Conservation (phyloP, 1,284 basidiomycete species). For the Agaricales sp. region DNA sequence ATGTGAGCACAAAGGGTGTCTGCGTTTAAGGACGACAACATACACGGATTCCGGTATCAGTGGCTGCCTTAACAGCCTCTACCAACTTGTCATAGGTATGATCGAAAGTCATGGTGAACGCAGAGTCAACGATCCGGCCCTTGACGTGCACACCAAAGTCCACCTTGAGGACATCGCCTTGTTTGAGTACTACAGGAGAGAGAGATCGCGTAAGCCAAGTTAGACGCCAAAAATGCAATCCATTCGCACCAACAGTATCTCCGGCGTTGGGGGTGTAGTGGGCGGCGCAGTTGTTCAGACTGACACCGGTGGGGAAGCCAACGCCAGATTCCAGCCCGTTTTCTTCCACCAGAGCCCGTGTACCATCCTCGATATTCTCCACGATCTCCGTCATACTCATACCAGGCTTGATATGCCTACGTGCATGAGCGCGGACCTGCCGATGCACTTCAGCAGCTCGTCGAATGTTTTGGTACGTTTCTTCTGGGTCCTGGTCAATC, state of each 20-base stretch:
- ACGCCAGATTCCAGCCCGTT: slow-evolving; percentile 80
- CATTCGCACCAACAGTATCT: slow-evolving; percentile 67
- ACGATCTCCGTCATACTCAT: slow-evolving; percentile 95
- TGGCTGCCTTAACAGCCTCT: slow-evolving; percentile 90
- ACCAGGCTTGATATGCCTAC: slow-evolving; percentile 81
- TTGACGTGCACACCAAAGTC: slow-evolving; percentile 97
- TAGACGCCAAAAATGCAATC: slow-evolving; percentile 4
- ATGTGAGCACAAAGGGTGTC: not conserved
- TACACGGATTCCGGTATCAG: slow-evolving; percentile 82
- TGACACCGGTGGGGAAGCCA: slow-evolving; percentile 96
- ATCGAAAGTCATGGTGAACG: slow-evolving; percentile 89
- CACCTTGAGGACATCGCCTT: slow-evolving; percentile 89
- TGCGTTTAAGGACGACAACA: slow-evolving; percentile 7
- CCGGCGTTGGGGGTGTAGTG: slow-evolving; percentile 97
- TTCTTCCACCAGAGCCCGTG: slow-evolving; percentile 85
- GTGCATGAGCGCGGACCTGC: slow-evolving; percentile 80
- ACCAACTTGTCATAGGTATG: slow-evolving; percentile 86
- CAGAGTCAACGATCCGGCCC: slow-evolving; percentile 91
- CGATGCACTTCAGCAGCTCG: slow-evolving; percentile 94
- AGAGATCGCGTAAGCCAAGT: too few species aligned
- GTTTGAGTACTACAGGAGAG: slow-evolving; percentile 47
- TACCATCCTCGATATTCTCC: slow-evolving; percentile 88
- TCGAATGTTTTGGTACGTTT: slow-evolving; percentile 84
- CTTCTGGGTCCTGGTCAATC: slow-evolving; percentile 68
- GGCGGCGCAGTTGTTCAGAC: slow-evolving; percentile 90